Percentiles rank a stretch among this genome's conserved stretches.
Conservation (phyloP, 2,329 filamentous ascomycete genomes). For the Elsinoe arachidis region DNA sequence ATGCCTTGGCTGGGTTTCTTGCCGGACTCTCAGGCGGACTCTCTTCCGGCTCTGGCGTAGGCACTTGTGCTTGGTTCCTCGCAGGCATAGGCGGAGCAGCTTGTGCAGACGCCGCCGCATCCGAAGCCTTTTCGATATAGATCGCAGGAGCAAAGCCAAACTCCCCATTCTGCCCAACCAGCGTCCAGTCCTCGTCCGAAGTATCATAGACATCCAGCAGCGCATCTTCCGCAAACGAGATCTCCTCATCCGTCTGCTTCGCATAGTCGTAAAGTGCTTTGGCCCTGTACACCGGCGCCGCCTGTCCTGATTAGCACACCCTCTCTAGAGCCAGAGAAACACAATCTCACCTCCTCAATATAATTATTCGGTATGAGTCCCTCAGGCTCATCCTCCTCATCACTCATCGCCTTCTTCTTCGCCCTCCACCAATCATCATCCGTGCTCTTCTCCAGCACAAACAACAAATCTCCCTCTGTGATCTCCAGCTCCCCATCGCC, state of each 20-base stretch:
- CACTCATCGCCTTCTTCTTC: constrained; percentile 70
- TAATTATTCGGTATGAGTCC: constrained; percentile 93
- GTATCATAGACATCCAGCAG: constrained; percentile 77
- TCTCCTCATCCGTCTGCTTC: constrained; percentile 92
- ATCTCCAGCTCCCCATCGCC: constrained; percentile 78
- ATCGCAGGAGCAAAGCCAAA: constrained; percentile 94
- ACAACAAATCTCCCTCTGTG: constrained; percentile 77
- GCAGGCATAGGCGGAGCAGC: constrained; percentile 31
- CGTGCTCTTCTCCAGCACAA: constrained; percentile 70
- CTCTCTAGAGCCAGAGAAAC: not conserved
- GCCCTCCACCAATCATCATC: constrained; percentile 88
- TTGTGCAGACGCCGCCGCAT: constrained; percentile 38
- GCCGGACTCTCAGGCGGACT: constrained; percentile 28
- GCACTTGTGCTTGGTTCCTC: constrained; percentile 28
- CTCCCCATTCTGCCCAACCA: constrained; percentile 75
- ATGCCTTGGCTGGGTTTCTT: constrained; percentile 49
- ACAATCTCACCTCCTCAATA: constrained; percentile 69
- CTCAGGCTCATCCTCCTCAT: constrained; percentile 84
- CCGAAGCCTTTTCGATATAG: constrained; percentile 70
- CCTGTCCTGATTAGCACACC: constrained; percentile 36
- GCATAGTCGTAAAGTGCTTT: constrained; percentile 98
- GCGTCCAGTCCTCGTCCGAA: constrained; percentile 91
- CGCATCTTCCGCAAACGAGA: constrained; percentile 88
- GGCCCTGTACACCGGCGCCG: constrained; percentile 58
- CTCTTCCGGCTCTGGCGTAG: constrained; percentile 27